phyloP scores from a whole-genome alignment of 1,139 yeast species.

The Saccharomyces pastorianus region DNA sequence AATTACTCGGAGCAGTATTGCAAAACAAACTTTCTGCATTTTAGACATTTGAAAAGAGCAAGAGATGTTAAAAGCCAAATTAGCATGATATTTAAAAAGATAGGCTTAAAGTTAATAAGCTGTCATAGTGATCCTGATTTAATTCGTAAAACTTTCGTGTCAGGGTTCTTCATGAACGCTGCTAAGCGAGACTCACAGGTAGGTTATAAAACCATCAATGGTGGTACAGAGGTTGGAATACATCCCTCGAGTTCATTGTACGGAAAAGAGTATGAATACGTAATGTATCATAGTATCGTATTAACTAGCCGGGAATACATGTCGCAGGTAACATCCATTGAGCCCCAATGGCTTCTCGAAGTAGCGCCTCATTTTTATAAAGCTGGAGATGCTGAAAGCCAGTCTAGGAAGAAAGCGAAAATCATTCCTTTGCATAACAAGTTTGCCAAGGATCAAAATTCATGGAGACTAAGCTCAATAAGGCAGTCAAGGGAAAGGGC shows the following conservation, averaged over 20 bases:
- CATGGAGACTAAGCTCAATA: slow-evolving; percentile 45
- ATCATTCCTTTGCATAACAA: slow-evolving; percentile 58
- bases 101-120: slow-evolving; percentile 43
- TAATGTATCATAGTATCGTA: slow-evolving; percentile 73
- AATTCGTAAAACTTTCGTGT: slow-evolving; percentile 65
- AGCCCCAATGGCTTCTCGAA: slow-evolving; percentile 78
- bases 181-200: slow-evolving; percentile 74
- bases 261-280: slow-evolving; percentile 68
- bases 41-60: slow-evolving; percentile 67
- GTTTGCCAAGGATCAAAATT: slow-evolving; percentile 44
- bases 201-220: slow-evolving; percentile 70
- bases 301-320: slow-evolving; percentile 83
- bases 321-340: slow-evolving; percentile 78
- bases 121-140: slow-evolving; percentile 59
- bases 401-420: slow-evolving; percentile 39
- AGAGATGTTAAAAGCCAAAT: slow-evolving; percentile 73
- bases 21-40: slow-evolving; percentile 70
- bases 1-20: slow-evolving; percentile 71
- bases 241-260: slow-evolving; percentile 85
- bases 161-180: slow-evolving; percentile 81
- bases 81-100: slow-evolving; percentile 50
- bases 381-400: slow-evolving; percentile 38
- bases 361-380: slow-evolving; percentile 84
- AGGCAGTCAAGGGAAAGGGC: slow-evolving; percentile 30
- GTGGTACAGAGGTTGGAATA: slow-evolving; percentile 67